Percentiles rank a stretch among this genome's conserved stretches.
These are phyloP conservation scores for Lodderomyces metapsilosis DNA, from an alignment of 1,139 yeast genomes.

Conservation along the genomic window DNA sequence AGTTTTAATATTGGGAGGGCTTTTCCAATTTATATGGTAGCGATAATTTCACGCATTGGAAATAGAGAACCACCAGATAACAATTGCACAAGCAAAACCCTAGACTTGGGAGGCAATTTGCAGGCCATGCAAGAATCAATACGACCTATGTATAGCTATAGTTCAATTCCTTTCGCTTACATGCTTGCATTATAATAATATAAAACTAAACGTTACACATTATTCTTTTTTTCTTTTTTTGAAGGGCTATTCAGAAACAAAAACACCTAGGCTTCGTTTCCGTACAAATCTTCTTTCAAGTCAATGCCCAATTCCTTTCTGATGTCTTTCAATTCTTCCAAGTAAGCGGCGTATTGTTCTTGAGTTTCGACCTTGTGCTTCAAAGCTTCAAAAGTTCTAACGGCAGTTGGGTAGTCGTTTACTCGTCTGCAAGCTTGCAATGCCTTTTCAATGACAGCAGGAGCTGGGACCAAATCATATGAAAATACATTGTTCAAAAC, in stretches of 20 bases:
- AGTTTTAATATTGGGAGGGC: background rate
- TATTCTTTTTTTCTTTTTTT: too few relatives aligned
- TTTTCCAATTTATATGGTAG: background rate
- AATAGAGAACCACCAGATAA: too few relatives aligned
- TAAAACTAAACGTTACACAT: background rate
- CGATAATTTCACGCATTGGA: background rate
- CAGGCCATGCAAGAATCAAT: too few relatives aligned
- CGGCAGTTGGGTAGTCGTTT: constrained; percentile 97
- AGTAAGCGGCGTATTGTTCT: constrained; percentile 91
- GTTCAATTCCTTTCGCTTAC: background rate
- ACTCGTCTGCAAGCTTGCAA: constrained; percentile 98
- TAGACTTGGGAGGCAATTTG: too few relatives aligned
- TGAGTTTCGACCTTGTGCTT: constrained; percentile 93
- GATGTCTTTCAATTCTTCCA: constrained; percentile 88
- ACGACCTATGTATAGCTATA: too few relatives aligned
- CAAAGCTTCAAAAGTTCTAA: constrained; percentile 93
- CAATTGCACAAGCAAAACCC: too few relatives aligned
- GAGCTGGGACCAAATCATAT: constrained; percentile 98
- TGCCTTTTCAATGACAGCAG: constrained; percentile 93
- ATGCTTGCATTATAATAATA: constrained; percentile 3
- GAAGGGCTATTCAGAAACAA: too few relatives aligned
- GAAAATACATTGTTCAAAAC: constrained; percentile 93
- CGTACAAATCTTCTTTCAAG: constrained; percentile 83
- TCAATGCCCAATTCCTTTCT: constrained; percentile 94
- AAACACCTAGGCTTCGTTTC: constrained; percentile 13